Percentiles rank a stretch among this genome's conserved stretches.
Conservation (phyloP, 2,329 filamentous ascomycete species). For the Diplodia scrobiculata region DNA sequence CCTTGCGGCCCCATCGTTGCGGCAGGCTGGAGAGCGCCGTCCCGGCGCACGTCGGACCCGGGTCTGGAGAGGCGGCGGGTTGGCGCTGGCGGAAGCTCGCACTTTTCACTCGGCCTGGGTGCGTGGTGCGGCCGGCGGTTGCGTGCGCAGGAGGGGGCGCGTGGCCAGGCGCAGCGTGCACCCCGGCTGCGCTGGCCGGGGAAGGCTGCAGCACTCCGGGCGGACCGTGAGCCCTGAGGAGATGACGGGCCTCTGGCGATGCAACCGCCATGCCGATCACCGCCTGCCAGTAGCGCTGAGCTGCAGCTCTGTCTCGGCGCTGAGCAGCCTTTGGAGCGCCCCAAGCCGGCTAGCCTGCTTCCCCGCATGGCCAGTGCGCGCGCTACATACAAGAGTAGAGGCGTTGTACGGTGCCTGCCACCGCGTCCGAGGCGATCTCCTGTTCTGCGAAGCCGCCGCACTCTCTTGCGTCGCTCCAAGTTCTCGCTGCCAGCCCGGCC, state of each 20-base stretch:
- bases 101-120: not conserved
- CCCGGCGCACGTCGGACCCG: constrained; percentile 10
- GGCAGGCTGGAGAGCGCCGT: constrained; percentile 23
- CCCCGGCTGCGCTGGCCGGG: constrained; percentile 11
- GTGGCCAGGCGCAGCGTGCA: constrained; percentile 22
- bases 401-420: constrained; percentile 13
- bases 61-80: not conserved
- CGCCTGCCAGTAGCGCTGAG: constrained; percentile 12
- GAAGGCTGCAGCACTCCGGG: constrained; percentile 16
- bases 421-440: not conserved
- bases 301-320: constrained; percentile 23
- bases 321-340: constrained; percentile 6
- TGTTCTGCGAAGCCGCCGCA: not conserved
- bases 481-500: not conserved
- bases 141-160: constrained; percentile 14
- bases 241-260: constrained; percentile 26
- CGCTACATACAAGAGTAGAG: constrained; percentile 24
- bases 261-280: constrained; percentile 24
- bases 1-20: constrained; percentile 28
- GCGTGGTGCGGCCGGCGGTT: not conserved
- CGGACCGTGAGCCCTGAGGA: constrained; percentile 22
- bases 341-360: constrained; percentile 21
- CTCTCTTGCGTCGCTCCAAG: constrained; percentile 2
- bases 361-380: constrained; percentile 22
- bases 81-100: not conserved